phyloP scores from a whole-genome alignment of 2,329 filamentous ascomycete species.

The Trichoderma sp. region DNA sequence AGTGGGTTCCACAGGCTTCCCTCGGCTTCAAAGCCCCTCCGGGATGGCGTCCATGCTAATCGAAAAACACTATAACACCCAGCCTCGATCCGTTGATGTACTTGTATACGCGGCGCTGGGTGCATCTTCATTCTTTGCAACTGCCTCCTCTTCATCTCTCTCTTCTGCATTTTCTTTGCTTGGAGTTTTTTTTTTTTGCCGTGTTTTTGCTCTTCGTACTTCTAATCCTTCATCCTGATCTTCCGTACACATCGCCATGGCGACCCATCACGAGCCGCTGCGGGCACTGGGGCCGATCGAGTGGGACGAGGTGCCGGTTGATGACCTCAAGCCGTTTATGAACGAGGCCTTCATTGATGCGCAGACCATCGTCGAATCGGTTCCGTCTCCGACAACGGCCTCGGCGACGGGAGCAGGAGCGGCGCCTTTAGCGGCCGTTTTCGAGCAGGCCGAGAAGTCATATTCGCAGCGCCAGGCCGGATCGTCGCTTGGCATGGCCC shows the following conservation, averaged over 20 bases:
- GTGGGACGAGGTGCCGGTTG: conserved; percentile 46
- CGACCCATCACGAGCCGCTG: conserved; percentile 55
- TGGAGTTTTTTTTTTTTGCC: not conserved
- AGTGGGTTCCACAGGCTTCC: conserved; percentile 8
- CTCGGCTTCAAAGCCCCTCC: not conserved
- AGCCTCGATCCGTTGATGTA: not conserved
- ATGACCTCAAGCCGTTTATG: conserved; percentile 53
- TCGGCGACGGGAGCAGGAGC: conserved; percentile 40
- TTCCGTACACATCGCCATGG: not conserved
- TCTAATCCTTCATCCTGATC: not conserved
- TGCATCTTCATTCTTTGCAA: not conserved
- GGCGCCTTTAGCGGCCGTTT: conserved; percentile 50
- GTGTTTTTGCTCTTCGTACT: not conserved
- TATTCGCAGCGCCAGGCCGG: conserved; percentile 38
- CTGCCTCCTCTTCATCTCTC: not conserved
- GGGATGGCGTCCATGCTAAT: not conserved
- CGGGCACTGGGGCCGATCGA: conserved; percentile 53
- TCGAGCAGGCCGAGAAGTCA: conserved; percentile 52
- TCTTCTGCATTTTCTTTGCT: not conserved
- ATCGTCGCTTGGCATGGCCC: conserved; percentile 46
- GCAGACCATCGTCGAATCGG: conserved; percentile 71
- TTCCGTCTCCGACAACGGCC: conserved; percentile 52
- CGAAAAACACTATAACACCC: not conserved
- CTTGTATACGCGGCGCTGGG: not conserved
- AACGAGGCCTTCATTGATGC: conserved; percentile 61